These are phyloP conservation scores for Coniella vitis DNA, from an alignment of 2,329 filamentous ascomycete genomes.

Conservation along the genomic window DNA sequence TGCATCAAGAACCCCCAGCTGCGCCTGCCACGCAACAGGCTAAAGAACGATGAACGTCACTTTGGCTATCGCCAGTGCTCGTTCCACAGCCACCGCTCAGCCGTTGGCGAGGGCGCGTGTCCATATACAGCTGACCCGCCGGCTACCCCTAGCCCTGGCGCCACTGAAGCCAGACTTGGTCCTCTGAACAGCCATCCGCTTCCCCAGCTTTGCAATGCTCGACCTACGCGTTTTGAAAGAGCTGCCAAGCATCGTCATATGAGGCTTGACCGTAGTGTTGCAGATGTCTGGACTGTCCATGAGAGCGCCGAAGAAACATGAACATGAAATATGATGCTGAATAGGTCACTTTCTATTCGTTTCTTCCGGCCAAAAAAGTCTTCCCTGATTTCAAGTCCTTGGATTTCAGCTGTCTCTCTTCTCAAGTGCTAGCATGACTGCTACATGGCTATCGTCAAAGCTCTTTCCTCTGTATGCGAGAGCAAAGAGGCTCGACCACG, in stretches of 20 bases:
- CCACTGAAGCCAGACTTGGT: background rate
- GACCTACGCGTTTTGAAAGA: no score
- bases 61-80: constrained; percentile 57
- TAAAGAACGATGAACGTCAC: constrained; percentile 49
- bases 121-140: constrained; percentile 30
- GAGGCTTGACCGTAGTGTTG: constrained; percentile 1
- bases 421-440: no score
- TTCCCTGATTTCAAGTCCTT: no score
- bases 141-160: constrained; percentile 9
- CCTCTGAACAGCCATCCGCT: background rate
- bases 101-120: constrained; percentile 47
- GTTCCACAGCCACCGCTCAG: constrained; percentile 51
- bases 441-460: background rate
- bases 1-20: constrained; percentile 56
- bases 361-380: no score
- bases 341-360: background rate
- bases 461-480: no score
- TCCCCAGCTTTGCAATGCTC: background rate
- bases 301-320: constrained; percentile 15
- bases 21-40: constrained; percentile 47
- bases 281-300: constrained; percentile 11
- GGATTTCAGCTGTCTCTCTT: no score
- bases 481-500: no score
- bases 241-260: background rate
- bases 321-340: background rate